These are phyloP conservation scores for Apiospora hydei DNA, from an alignment of 2,329 filamentous ascomycete species.

Conservation along the genomic window DNA sequence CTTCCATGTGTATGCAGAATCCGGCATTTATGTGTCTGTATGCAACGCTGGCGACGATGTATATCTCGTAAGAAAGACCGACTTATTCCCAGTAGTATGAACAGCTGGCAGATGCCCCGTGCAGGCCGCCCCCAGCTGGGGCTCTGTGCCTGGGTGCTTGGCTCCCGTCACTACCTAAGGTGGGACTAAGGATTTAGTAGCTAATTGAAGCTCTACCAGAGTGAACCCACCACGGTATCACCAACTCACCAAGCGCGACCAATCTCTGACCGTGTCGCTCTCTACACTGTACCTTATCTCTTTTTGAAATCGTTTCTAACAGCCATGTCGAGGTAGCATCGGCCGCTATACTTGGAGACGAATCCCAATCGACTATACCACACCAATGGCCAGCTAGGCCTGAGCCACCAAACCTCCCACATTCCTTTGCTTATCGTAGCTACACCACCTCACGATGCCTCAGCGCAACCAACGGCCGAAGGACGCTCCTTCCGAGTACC, in stretches of 20 bases:
- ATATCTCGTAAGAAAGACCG: neutral
- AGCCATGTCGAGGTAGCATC: neutral
- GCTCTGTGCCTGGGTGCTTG: neutral
- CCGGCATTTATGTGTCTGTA: neutral
- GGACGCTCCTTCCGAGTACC: slow-evolving; percentile 52
- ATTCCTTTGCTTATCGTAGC: slow-evolving; percentile 21
- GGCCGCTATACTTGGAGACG: neutral
- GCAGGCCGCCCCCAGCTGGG: neutral
- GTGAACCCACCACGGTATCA: slow-evolving; percentile 15
- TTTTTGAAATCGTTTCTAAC: neutral
- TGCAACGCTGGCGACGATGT: neutral
- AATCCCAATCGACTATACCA: neutral
- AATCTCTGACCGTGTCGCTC: neutral
- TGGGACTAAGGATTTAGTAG: neutral
- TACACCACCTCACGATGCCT: slow-evolving; percentile 36
- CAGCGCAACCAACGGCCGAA: slow-evolving; percentile 38
- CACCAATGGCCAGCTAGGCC: slow-evolving; percentile 25
- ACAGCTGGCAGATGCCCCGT: neutral
- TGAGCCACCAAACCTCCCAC: slow-evolving; percentile 25
- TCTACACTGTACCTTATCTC: neutral
- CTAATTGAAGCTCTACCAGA: slow-evolving; percentile 19
- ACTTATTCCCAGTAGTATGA: neutral
- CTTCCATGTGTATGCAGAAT: neutral
- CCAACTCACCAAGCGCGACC: neutral
- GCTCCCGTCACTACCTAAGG: neutral